Percentiles rank a stretch among this genome's conserved stretches.
Conservation (phyloP, 1,139 yeast species). For the Diutina sp. region DNA sequence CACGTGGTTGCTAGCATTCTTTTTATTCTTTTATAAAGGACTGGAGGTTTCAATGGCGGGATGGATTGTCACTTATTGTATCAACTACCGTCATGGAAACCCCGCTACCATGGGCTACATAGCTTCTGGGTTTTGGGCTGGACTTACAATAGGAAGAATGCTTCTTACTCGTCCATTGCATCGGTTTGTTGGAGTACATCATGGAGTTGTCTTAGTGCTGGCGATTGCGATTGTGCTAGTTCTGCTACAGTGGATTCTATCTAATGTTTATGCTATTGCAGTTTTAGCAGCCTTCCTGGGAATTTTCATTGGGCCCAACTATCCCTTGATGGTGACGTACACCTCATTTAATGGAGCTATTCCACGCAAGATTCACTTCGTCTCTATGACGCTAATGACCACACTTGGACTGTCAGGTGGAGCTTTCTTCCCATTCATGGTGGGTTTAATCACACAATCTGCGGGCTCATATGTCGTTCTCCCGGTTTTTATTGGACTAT, state of each 20-base stretch:
- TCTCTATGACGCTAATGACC: slow-evolving; percentile 39
- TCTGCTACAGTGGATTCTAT: slow-evolving; percentile 33
- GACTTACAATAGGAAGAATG: slow-evolving; percentile 50
- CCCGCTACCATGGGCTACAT: slow-evolving; percentile 42
- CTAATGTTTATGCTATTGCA: slow-evolving; percentile 27
- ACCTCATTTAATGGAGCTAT: slow-evolving; percentile 13
- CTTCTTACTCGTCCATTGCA: slow-evolving; percentile 29
- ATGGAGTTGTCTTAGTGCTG: slow-evolving; percentile 27
- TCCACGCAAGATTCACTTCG: slow-evolving; percentile 42
- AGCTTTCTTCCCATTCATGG: slow-evolving; percentile 42
- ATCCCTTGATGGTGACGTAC: slow-evolving; percentile 33
- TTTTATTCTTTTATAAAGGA: slow-evolving; percentile 54
- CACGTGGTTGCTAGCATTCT: slow-evolving; percentile 44
- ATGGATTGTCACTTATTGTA: slow-evolving; percentile 55
- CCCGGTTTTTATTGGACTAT: slow-evolving; percentile 36
- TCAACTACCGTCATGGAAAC: slow-evolving; percentile 40
- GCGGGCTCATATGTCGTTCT: slow-evolving; percentile 41
- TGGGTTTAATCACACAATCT: slow-evolving; percentile 37
- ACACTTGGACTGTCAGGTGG: slow-evolving; percentile 56
- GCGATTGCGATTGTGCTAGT: slow-evolving; percentile 22
- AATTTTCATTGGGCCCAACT: slow-evolving; percentile 38
- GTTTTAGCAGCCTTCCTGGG: slow-evolving; percentile 37
- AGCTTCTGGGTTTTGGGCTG: slow-evolving; percentile 64
- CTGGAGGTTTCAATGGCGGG: slow-evolving; percentile 60
- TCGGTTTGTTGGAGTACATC: slow-evolving; percentile 32